Conservation (phyloP, 83 land plant genomes). For the Picea abies region DNA sequence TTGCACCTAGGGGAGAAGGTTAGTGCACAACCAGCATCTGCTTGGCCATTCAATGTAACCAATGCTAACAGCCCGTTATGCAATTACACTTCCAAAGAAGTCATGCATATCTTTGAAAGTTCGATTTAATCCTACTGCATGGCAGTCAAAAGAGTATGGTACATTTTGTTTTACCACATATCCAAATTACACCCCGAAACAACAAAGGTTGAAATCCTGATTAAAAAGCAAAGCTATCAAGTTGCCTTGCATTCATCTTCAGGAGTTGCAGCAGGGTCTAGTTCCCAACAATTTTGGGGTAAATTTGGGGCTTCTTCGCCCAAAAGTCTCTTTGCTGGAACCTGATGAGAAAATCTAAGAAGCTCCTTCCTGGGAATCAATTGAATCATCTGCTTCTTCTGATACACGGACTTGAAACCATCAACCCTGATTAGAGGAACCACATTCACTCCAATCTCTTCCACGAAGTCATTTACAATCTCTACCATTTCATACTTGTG, state of each 20-base stretch:
- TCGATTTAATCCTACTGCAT: not conserved
- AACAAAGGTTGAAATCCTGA: not conserved
- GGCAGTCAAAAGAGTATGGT: conserved; percentile 8
- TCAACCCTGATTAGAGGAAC: conserved; percentile 49
- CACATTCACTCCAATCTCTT: conserved; percentile 53
- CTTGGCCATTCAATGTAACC: conserved; percentile 12
- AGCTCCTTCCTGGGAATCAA: conserved; percentile 61
- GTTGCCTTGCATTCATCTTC: no score
- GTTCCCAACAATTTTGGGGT: conserved; percentile 71
- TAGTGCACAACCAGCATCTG: not conserved
- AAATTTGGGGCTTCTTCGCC: conserved; percentile 45
- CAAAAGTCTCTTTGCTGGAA: conserved; percentile 58
- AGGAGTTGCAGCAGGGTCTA: conserved; percentile 73
- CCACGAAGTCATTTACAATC: conserved; percentile 55
- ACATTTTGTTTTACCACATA: not conserved
- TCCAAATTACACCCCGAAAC: no score
- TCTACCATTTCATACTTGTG: conserved; percentile 81
- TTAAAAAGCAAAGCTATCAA: no score
- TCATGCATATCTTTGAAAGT: not conserved
- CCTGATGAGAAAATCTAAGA: conserved; percentile 78
- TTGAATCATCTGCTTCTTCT: conserved; percentile 27
- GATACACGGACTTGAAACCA: conserved; percentile 76
- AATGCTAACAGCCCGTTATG: not conserved
- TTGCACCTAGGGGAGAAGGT: not conserved
- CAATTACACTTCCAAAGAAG: not conserved